Evolutionary conservation across 306 rosid genomes (phyloP).

Genomic region (Glycine soja): DNA sequence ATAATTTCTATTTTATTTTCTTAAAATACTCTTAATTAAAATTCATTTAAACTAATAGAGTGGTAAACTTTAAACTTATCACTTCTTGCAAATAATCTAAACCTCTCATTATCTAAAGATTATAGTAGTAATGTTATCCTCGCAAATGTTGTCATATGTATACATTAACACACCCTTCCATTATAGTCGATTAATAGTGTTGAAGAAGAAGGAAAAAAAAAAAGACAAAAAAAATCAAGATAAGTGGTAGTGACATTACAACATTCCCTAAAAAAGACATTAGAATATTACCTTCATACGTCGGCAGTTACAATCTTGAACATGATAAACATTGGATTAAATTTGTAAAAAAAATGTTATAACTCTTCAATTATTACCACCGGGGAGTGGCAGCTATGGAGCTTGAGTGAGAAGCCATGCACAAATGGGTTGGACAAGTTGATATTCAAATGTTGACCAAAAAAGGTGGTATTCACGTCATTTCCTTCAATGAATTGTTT

Average conservation of each 20-base stretch:
- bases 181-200: neutral
- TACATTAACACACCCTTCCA: neutral
- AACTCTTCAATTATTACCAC: neutral
- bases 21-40: neutral
- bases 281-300: neutral
- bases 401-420: constrained; percentile 14
- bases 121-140: neutral
- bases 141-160: neutral
- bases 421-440: neutral
- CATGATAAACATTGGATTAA: neutral
- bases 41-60: neutral
- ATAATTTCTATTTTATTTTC: too few species aligned
- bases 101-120: neutral
- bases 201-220: neutral
- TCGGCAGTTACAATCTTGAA: neutral
- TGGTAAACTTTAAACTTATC: too few species aligned
- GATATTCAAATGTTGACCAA: neutral
- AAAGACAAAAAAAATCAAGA: neutral
- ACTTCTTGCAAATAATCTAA: neutral
- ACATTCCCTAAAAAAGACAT: neutral
- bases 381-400: neutral
- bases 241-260: neutral
- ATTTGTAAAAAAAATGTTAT: neutral
- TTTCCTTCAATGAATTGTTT: constrained; percentile 24
- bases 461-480: neutral